phyloP scores from a whole-genome alignment of 129 eudicot species.

The Apium graveolens region DNA sequence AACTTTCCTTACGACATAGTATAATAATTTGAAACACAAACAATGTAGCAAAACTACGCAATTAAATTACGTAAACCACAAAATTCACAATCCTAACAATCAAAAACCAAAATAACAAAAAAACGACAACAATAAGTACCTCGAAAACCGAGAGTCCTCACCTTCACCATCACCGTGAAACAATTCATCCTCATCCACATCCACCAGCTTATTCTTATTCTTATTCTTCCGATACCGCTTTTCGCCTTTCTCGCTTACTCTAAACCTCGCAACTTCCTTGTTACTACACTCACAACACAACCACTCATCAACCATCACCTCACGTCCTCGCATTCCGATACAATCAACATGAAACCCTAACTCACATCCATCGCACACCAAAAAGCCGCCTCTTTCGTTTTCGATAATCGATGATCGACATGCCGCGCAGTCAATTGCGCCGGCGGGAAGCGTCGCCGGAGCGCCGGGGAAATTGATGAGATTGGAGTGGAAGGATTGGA shows the following conservation, averaged over 20 bases:
- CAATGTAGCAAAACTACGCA: neutral
- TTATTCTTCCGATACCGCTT: constrained; percentile 1
- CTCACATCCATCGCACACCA: constrained; percentile 30
- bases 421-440: constrained; percentile 9
- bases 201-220: neutral
- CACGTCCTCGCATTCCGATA: constrained; percentile 9
- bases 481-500: constrained; percentile 10
- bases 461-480: neutral
- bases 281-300: constrained; percentile 17
- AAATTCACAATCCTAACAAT: neutral
- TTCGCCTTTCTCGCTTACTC: neutral
- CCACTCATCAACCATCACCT: constrained; percentile 18
- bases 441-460: constrained; percentile 19
- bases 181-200: constrained; percentile 11
- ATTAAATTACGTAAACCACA: neutral
- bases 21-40: neutral
- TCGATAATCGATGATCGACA: constrained; percentile 15
- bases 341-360: constrained; percentile 29
- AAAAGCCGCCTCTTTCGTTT: constrained; percentile 2
- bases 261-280: constrained; percentile 1
- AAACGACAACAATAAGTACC: constrained; percentile 17
- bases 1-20: neutral
- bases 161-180: constrained; percentile 22
- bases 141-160: constrained; percentile 17
- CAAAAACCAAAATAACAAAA: neutral